These are phyloP conservation scores for Tetrahymena thermophila DNA, from an alignment of 73 alveolate species.

Conservation along the genomic window DNA sequence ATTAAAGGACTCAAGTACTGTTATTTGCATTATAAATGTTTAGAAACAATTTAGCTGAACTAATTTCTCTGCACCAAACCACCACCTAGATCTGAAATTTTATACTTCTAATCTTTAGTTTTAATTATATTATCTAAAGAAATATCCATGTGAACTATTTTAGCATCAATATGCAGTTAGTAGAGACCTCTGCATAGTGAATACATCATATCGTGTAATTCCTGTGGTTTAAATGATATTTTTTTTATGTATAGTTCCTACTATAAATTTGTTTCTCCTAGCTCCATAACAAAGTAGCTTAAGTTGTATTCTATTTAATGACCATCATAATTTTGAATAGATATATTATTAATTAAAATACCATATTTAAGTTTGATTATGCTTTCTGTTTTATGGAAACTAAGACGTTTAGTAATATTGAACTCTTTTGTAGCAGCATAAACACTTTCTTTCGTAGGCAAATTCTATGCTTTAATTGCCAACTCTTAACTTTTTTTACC, in stretches of 20 bases:
- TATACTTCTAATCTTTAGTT: not conserved
- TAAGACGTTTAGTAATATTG: not conserved
- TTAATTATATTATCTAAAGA: not conserved
- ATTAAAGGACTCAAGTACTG: not conserved
- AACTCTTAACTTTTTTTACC: not conserved
- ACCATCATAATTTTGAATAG: not conserved
- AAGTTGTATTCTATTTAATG: not conserved
- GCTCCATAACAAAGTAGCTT: not conserved
- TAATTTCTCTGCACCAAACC: not conserved
- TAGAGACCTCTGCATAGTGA: not conserved
- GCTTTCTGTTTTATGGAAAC: not conserved
- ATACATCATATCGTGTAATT: not conserved
- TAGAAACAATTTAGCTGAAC: not conserved
- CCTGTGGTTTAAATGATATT: not conserved
- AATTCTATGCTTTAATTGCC: not conserved
- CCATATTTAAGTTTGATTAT: not conserved
- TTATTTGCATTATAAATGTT: not conserved
- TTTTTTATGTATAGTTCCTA: not conserved
- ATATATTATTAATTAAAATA: not conserved
- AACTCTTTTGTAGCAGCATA: not conserved
- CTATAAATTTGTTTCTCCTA: not conserved
- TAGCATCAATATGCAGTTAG: not conserved
- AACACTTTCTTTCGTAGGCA: not conserved
- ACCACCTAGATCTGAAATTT: not conserved
- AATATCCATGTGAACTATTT: not conserved